A percentile compares a stretch with the other conserved stretches of the same genome.
phyloP scores from a whole-genome alignment of 371 early-diverging fungal species.

The Dipsacomyces acuminosporus region DNA sequence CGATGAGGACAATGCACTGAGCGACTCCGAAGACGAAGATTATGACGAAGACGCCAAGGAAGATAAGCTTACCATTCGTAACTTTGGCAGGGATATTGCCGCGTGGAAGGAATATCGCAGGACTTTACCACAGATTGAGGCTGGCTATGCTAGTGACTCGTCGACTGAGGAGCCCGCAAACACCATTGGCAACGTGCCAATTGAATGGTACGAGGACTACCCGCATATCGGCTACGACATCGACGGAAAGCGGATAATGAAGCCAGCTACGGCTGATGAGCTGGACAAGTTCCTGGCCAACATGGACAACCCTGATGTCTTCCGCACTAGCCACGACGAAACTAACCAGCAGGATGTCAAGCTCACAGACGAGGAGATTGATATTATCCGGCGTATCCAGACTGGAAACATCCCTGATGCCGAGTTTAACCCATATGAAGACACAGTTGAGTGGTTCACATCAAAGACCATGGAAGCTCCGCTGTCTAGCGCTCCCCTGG shows the following conservation, averaged over 20 bases:
- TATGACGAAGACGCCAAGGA: slow-evolving; percentile 39
- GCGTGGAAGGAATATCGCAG: slow-evolving; percentile 48
- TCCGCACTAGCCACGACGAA: slow-evolving; percentile 82
- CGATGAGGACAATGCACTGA: slow-evolving; percentile 40
- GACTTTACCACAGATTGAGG: slow-evolving; percentile 79
- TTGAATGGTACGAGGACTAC: slow-evolving; percentile 94
- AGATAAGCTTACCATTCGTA: slow-evolving; percentile 31
- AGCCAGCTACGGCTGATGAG: slow-evolving; percentile 79
- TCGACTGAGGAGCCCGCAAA: slow-evolving; percentile 84
- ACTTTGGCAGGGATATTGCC: slow-evolving; percentile 38
- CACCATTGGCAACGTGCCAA: slow-evolving; percentile 89
- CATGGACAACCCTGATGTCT: slow-evolving; percentile 89
- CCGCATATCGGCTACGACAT: slow-evolving; percentile 95
- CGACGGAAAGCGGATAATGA: slow-evolving; percentile 83
- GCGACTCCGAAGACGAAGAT: slow-evolving; percentile 35
- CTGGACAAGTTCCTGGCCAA: slow-evolving; percentile 87
- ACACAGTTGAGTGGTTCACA: slow-evolving; percentile 91
- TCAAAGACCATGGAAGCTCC: slow-evolving; percentile 75
- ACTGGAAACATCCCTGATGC: slow-evolving; percentile 76
- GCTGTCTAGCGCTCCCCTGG: slow-evolving; percentile 76
- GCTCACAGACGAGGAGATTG: slow-evolving; percentile 82
- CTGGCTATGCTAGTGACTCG: slow-evolving; percentile 84
- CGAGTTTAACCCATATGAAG: slow-evolving; percentile 83
- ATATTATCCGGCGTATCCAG: slow-evolving; percentile 84
- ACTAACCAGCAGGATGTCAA: slow-evolving; percentile 73